Evolutionary conservation across 1,139 yeast genomes (phyloP).

Genomic region (Geotrichum klebahnii): DNA sequence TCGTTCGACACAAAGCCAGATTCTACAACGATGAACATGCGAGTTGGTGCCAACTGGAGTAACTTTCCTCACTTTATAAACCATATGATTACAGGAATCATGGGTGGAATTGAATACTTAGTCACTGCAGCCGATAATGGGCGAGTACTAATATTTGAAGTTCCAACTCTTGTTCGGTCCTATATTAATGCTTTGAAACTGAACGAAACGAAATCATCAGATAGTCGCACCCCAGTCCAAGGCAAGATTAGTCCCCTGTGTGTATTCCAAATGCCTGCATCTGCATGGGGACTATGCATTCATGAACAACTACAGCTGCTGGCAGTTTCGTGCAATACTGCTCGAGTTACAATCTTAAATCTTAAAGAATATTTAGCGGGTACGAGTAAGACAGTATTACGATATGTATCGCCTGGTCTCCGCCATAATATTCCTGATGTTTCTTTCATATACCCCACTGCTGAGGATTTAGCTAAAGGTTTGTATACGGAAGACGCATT

Average conservation of each 20-base stretch:
- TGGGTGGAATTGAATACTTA: slow-evolving; percentile 33
- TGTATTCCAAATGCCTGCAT: slow-evolving; percentile 32
- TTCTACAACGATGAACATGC: slow-evolving; percentile 25
- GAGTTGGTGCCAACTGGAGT: slow-evolving; percentile 32
- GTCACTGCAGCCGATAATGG: slow-evolving; percentile 59
- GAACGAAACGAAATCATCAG: slow-evolving; percentile 1
- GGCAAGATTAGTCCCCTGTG: neutral
- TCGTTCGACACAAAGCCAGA: slow-evolving; percentile 26
- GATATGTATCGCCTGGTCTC: slow-evolving; percentile 42
- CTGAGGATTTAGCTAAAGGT: slow-evolving; percentile 16
- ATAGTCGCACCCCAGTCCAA: neutral
- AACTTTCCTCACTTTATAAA: slow-evolving; percentile 55
- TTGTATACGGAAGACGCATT: slow-evolving; percentile 22
- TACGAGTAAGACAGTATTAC: neutral
- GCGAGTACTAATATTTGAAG: slow-evolving; percentile 46
- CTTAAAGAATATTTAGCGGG: slow-evolving; percentile 21
- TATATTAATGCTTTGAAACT: slow-evolving; percentile 1
- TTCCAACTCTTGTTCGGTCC: slow-evolving; percentile 29
- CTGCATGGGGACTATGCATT: slow-evolving; percentile 65
- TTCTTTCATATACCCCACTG: slow-evolving; percentile 40
- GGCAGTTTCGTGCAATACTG: slow-evolving; percentile 58
- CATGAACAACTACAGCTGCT: slow-evolving; percentile 42
- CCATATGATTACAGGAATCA: slow-evolving; percentile 39
- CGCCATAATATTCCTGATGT: slow-evolving; percentile 61
- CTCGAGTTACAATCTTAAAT: slow-evolving; percentile 46